A percentile compares a stretch with the other conserved stretches of the same genome.
These are phyloP conservation scores for Monosporozyma aquatica DNA, from an alignment of 805 yeast genomes.

Conservation along the genomic window DNA sequence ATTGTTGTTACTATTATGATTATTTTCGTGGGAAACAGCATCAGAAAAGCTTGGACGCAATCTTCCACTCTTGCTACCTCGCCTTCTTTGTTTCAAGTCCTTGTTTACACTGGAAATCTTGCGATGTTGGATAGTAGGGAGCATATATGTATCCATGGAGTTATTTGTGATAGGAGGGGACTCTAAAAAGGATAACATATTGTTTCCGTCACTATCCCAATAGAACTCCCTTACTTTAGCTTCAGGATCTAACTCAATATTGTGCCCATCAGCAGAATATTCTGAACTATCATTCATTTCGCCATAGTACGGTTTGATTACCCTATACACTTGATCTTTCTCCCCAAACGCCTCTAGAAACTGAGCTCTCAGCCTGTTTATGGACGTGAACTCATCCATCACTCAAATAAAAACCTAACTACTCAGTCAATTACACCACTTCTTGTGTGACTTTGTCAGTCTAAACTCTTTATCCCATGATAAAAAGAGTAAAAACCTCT, in stretches of 20 bases:
- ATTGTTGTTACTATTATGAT: slow-evolving; percentile 1
- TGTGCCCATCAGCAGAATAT: slow-evolving; percentile 8
- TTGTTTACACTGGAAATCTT: too few species aligned
- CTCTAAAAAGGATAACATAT: slow-evolving; percentile 15
- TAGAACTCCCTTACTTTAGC: slow-evolving; percentile 11
- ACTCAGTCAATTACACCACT: too few species aligned
- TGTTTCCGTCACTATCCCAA: slow-evolving; percentile 14
- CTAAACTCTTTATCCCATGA: too few species aligned
- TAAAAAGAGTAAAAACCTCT: too few species aligned
- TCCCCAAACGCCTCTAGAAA: slow-evolving; percentile 23
- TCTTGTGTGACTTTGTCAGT: too few species aligned
- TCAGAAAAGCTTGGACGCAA: too few species aligned
- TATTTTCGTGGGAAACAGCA: not conserved
- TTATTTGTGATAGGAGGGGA: slow-evolving; percentile 26
- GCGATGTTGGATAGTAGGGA: not conserved
- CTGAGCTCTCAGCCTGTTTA: slow-evolving; percentile 25
- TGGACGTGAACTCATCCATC: slow-evolving; percentile 24
- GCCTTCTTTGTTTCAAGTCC: too few species aligned
- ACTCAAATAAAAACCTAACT: too few species aligned
- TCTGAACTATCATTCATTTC: slow-evolving; percentile 2
- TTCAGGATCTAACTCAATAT: not conserved
- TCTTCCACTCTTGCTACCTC: too few species aligned
- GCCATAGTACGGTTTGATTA: slow-evolving; percentile 21
- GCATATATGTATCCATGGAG: slow-evolving; percentile 8
- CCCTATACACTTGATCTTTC: slow-evolving; percentile 25